Percentiles rank a stretch among this genome's conserved stretches.
Evolutionary conservation across 768 basidiomycete genomes (phyloP).

Genomic region (Pulveroboletus sp.): DNA sequence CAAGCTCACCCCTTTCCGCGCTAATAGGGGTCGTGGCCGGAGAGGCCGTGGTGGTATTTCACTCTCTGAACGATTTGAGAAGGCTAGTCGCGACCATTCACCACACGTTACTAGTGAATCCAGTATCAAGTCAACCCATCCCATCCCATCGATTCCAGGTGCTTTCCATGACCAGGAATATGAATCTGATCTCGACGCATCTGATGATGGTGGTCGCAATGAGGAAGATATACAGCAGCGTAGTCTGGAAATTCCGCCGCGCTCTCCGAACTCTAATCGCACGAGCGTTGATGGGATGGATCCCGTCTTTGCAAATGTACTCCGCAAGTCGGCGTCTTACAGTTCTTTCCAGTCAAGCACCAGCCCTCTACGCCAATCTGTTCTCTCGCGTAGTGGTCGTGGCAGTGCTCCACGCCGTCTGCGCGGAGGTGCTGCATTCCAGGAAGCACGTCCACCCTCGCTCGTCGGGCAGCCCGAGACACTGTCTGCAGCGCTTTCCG

Average conservation of each 20-base stretch:
- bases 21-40: slow-evolving; percentile 39
- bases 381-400: slow-evolving; percentile 46
- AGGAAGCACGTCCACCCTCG: slow-evolving; percentile 65
- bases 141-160: slow-evolving; percentile 32
- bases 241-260: slow-evolving; percentile 32
- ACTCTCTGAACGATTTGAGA: slow-evolving; percentile 58
- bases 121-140: slow-evolving; percentile 17
- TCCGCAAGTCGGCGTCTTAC: slow-evolving; percentile 49
- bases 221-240: slow-evolving; percentile 27
- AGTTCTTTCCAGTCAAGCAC: slow-evolving; percentile 40
- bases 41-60: slow-evolving; percentile 51
- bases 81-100: slow-evolving; percentile 50
- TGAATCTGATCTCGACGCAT: slow-evolving; percentile 22
- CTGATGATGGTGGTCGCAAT: slow-evolving; percentile 17
- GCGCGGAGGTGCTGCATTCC: slow-evolving; percentile 65
- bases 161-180: slow-evolving; percentile 25
- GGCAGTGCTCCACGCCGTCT: slow-evolving; percentile 50
- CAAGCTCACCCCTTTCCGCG: slow-evolving; percentile 53
- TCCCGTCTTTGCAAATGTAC: slow-evolving; percentile 75
- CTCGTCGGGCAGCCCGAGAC: slow-evolving; percentile 70
- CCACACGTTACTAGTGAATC: slow-evolving; percentile 35
- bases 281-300: slow-evolving; percentile 85
- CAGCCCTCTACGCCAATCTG: slow-evolving; percentile 60
- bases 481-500: slow-evolving; percentile 65
- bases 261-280: slow-evolving; percentile 48